Percentiles rank a stretch among this genome's conserved stretches.
Conservation (phyloP, 192 early-diverging fungal genomes). For the Kickxella alabastrina region DNA sequence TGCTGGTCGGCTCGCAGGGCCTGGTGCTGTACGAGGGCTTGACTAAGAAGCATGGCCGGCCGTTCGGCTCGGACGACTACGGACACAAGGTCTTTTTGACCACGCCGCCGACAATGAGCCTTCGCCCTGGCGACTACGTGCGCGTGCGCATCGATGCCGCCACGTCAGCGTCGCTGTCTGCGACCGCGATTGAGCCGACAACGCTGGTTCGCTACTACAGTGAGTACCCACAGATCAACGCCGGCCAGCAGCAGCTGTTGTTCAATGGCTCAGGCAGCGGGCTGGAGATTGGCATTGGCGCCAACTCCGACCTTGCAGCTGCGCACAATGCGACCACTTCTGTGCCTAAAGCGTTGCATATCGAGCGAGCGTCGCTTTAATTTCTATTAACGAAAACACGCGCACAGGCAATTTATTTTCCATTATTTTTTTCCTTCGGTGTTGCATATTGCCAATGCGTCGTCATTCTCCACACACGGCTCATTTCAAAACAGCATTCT, state of each 20-base stretch:
- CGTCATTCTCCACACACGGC: too few relatives aligned
- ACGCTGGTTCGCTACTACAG: slow-evolving; percentile 29
- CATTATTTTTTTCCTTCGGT: too few relatives aligned
- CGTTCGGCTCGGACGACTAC: slow-evolving; percentile 62
- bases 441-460: too few relatives aligned
- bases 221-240: slow-evolving; percentile 16
- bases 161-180: slow-evolving; percentile 44
- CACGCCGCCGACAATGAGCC: slow-evolving; percentile 7
- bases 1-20: slow-evolving; percentile 47
- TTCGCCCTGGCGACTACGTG: slow-evolving; percentile 40
- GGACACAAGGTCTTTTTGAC: slow-evolving; percentile 64
- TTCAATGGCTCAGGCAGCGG: too few relatives aligned
- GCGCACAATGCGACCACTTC: too few relatives aligned
- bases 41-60: slow-evolving; percentile 41
- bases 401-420: too few relatives aligned
- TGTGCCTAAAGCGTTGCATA: too few relatives aligned
- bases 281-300: too few relatives aligned
- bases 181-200: slow-evolving; percentile 20
- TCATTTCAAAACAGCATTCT: too few relatives aligned
- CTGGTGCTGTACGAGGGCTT: slow-evolving; percentile 58
- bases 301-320: not conserved
- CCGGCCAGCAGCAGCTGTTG: not conserved
- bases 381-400: too few relatives aligned
- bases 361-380: too few relatives aligned
- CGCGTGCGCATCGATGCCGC: slow-evolving; percentile 28